Conservation (phyloP, 2,329 filamentous ascomycete genomes). For the Colletotrichum sp. region DNA sequence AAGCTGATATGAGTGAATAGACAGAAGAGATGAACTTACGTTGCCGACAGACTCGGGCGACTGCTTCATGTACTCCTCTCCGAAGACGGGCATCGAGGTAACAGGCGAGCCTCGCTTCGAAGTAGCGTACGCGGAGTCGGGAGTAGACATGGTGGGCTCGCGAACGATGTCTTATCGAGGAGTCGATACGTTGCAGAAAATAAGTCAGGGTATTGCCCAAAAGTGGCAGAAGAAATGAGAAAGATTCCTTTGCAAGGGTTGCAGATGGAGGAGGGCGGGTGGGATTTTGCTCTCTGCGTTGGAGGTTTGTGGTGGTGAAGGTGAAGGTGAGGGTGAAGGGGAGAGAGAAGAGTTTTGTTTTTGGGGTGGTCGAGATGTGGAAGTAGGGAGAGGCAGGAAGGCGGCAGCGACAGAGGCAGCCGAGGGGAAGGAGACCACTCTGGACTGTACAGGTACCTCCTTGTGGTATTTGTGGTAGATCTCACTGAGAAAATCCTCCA, state of each 20-base stretch:
- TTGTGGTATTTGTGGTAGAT: background rate
- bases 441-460: background rate
- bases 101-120: constrained; percentile 15
- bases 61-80: constrained; percentile 25
- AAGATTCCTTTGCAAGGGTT: constrained; percentile 11
- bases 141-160: constrained; percentile 12
- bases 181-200: constrained; percentile 13
- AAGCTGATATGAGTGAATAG: background rate
- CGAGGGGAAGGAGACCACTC: constrained; percentile 5
- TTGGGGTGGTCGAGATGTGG: background rate
- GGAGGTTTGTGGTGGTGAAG: background rate
- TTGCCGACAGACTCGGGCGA: background rate
- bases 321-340: background rate
- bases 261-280: background rate
- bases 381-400: background rate
- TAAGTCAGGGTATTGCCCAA: constrained; percentile 7
- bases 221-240: constrained; percentile 17
- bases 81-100: constrained; percentile 13
- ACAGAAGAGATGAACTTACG: background rate
- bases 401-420: background rate
- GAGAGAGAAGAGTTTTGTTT: background rate
- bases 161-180: background rate
- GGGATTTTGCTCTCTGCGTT: background rate
- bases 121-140: background rate
- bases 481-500: background rate